phyloP scores from a whole-genome alignment of 139 green algal species.

The Micractinium conductrix region DNA sequence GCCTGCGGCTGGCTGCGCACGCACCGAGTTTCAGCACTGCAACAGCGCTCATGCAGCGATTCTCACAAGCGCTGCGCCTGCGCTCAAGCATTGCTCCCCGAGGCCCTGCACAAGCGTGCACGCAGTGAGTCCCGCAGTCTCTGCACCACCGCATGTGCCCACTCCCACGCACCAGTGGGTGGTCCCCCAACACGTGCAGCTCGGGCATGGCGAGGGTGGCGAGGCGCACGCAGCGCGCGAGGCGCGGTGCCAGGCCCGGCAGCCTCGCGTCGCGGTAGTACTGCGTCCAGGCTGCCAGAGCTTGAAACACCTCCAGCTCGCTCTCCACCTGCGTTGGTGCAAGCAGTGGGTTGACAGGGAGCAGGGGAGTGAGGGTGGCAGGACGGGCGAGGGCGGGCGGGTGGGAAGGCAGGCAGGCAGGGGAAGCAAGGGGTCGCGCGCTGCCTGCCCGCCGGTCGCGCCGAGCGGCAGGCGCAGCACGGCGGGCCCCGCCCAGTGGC shows the following conservation, averaged over 20 bases:
- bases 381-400: no score
- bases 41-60: neutral
- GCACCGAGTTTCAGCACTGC: neutral
- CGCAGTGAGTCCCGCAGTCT: no score
- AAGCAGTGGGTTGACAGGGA: neutral
- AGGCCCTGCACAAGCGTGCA: no score
- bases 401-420: neutral
- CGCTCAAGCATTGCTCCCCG: no score
- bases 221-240: conserved; percentile 36
- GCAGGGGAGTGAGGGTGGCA: neutral
- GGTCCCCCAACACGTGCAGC: conserved; percentile 37
- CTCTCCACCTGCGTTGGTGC: neutral
- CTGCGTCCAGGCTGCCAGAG: conserved; percentile 42
- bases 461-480: neutral
- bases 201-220: conserved; percentile 5
- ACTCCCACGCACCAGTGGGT: conserved; percentile 42
- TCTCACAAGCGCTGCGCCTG: no score
- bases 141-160: no score
- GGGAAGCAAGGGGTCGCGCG: no score
- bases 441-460: neutral
- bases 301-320: conserved; percentile 42
- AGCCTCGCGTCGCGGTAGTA: neutral
- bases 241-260: conserved; percentile 13
- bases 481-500: no score
- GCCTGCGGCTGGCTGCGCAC: no score